These are phyloP conservation scores for Boletus rubescentipes DNA, from an alignment of 768 basidiomycete species.

Conservation along the genomic window DNA sequence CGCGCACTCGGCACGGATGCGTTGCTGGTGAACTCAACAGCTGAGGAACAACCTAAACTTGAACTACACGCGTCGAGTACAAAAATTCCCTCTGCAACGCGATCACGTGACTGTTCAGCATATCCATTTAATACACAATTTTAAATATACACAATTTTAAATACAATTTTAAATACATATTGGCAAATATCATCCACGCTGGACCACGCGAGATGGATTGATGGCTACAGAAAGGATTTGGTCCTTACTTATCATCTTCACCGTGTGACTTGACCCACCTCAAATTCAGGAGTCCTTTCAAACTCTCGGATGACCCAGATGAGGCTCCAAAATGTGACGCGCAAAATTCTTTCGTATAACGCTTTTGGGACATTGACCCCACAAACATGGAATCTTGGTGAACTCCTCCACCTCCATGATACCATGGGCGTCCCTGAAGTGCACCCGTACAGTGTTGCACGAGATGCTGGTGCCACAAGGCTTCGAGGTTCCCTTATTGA, in stretches of 20 bases:
- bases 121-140: too few species aligned
- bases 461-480: neutral
- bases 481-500: too few species aligned
- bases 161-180: too few species aligned
- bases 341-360: neutral
- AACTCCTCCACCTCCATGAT: neutral
- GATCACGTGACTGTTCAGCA: constrained; percentile 27
- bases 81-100: constrained; percentile 6
- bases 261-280: neutral
- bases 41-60: constrained; percentile 6
- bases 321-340: neutral
- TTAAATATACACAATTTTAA: too few species aligned
- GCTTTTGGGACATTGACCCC: neutral
- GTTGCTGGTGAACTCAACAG: neutral
- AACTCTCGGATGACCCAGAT: neutral
- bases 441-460: neutral
- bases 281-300: neutral
- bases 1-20: neutral
- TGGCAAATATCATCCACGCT: neutral
- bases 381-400: neutral
- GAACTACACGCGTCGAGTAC: constrained; percentile 4
- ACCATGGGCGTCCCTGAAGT: neutral
- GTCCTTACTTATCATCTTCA: neutral
- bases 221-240: neutral
- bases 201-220: neutral